A percentile compares a stretch with the other conserved stretches of the same genome.
These are phyloP conservation scores for Pelargonium fulgidum DNA, from an alignment of 441 rosid species.

Conservation along the genomic window DNA sequence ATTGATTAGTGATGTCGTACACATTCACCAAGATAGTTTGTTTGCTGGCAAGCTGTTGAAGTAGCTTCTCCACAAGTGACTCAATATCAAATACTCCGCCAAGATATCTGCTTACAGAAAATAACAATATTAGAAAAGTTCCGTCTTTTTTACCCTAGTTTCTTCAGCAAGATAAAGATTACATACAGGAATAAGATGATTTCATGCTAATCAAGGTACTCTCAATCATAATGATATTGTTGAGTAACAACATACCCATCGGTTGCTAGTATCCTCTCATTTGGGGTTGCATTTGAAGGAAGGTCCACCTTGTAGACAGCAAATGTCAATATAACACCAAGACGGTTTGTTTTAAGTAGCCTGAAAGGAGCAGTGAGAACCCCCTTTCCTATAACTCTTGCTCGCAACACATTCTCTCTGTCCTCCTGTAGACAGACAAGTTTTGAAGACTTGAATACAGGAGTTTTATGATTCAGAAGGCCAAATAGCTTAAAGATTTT, in stretches of 20 bases:
- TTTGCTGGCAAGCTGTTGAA: slow-evolving; percentile 92
- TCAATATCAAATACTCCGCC: slow-evolving; percentile 95
- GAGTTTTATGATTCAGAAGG: background rate
- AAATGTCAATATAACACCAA: slow-evolving; percentile 88
- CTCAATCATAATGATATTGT: slow-evolving; percentile 10
- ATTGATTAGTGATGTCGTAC: slow-evolving; percentile 71
- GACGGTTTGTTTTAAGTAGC: slow-evolving; percentile 80
- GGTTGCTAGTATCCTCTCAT: slow-evolving; percentile 61
- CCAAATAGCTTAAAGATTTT: too few relatives aligned
- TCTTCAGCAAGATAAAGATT: background rate
- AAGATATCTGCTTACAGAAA: slow-evolving; percentile 47
- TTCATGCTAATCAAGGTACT: background rate
- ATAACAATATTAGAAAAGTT: background rate
- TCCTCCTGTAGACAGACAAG: slow-evolving; percentile 51
- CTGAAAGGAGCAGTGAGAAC: slow-evolving; percentile 92
- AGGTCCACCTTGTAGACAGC: slow-evolving; percentile 68
- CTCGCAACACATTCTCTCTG: slow-evolving; percentile 81
- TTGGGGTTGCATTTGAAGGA: slow-evolving; percentile 59
- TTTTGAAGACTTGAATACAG: slow-evolving; percentile 11
- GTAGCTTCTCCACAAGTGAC: slow-evolving; percentile 86
- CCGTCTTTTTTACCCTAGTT: too few relatives aligned
- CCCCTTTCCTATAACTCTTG: slow-evolving; percentile 91
- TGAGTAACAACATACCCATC: slow-evolving; percentile 49
- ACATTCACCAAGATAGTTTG: slow-evolving; percentile 83
- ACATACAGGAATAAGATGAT: slow-evolving; percentile 2